phyloP scores from a whole-genome alignment of 352 stramenopile species.

The Globisporangium spiculum region DNA sequence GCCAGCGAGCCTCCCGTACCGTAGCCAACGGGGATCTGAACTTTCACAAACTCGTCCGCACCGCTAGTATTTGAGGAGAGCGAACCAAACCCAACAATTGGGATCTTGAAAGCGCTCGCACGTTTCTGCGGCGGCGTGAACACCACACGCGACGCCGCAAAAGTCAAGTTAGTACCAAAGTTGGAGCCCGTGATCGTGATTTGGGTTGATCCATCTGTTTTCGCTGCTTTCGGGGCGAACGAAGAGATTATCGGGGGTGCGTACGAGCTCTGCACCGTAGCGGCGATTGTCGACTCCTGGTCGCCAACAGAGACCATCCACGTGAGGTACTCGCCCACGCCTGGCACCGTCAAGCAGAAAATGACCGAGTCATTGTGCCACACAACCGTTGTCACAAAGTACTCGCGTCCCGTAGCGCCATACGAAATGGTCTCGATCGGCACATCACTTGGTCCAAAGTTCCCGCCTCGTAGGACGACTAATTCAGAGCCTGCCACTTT shows the following conservation, averaged over 20 bases:
- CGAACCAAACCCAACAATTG: conserved; percentile 37
- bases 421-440: conserved; percentile 57
- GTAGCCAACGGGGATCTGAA: conserved; percentile 41
- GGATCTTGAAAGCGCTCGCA: conserved; percentile 31
- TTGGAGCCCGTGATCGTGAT: conserved; percentile 54
- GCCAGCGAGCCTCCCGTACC: conserved; percentile 33
- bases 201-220: conserved; percentile 45
- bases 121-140: conserved; percentile 41
- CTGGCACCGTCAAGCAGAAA: conserved; percentile 39
- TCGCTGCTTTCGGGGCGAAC: conserved; percentile 21
- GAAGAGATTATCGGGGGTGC: conserved; percentile 32
- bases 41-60: conserved; percentile 35
- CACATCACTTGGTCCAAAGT: conserved; percentile 50
- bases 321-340: conserved; percentile 43
- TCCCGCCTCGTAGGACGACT: conserved; percentile 41
- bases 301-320: conserved; percentile 61
- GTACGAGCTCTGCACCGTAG: conserved; percentile 41
- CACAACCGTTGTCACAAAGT: conserved; percentile 34
- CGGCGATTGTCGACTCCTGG: conserved; percentile 39
- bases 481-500: conserved; percentile 35
- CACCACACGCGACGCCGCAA: conserved; percentile 38
- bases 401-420: conserved; percentile 50
- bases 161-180: conserved; percentile 37
- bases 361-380: conserved; percentile 60
- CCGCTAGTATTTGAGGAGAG: conserved; percentile 17